Percentiles rank a stretch among this genome's conserved stretches.
These are phyloP conservation scores for Protomyces pachydermus DNA, from an alignment of 1,139 yeast species.

Conservation along the genomic window DNA sequence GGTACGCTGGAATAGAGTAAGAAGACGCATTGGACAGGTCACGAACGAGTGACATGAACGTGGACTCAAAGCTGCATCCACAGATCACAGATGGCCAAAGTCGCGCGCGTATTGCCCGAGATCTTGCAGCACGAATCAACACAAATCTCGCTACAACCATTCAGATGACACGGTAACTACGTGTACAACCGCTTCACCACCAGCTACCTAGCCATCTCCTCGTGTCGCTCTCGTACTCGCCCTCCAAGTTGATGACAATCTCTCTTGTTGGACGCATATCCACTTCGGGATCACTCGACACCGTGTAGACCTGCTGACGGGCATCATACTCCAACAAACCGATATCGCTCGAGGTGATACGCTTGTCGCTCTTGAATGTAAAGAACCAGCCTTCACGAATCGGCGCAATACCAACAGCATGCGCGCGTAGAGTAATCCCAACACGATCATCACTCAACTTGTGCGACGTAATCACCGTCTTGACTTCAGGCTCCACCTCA, in stretches of 20 bases:
- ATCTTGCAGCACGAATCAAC: no score
- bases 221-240: neutral
- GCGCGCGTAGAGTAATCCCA: slow-evolving; percentile 29
- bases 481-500: slow-evolving; percentile 3
- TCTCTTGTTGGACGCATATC: neutral
- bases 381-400: slow-evolving; percentile 31
- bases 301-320: slow-evolving; percentile 5
- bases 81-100: no score
- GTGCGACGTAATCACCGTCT: slow-evolving; percentile 28
- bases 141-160: no score
- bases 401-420: slow-evolving; percentile 31
- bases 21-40: slow-evolving; percentile 11
- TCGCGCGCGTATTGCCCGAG: no score
- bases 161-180: no score
- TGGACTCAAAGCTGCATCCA: no score
- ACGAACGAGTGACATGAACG: slow-evolving; percentile 16
- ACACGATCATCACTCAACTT: slow-evolving; percentile 28
- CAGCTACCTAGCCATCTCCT: neutral
- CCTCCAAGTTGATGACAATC: slow-evolving; percentile 4
- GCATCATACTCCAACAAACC: slow-evolving; percentile 14
- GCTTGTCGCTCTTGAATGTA: slow-evolving; percentile 25
- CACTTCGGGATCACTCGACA: slow-evolving; percentile 13
- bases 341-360: slow-evolving; percentile 5
- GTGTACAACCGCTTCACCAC: neutral
- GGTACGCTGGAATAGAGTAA: slow-evolving; percentile 19